A percentile compares a stretch with the other conserved stretches of the same genome.
Conservation (phyloP, 2,329 filamentous ascomycete genomes). For the Aspergillus piperis region DNA sequence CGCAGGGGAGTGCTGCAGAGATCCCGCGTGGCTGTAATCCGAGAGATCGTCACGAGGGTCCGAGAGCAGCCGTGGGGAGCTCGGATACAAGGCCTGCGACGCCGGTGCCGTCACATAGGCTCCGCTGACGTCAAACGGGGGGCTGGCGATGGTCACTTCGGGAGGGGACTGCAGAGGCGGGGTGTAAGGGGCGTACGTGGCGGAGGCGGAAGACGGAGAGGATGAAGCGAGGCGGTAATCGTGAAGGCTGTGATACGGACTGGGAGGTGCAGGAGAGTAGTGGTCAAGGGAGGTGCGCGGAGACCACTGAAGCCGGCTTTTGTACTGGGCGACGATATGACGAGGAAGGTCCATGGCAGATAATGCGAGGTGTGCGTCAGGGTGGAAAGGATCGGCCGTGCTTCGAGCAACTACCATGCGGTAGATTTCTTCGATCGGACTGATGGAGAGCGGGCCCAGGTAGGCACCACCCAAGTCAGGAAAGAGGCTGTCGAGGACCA, state of each 20-base stretch:
- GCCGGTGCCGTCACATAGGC: conserved; percentile 36
- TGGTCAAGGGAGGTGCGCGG: conserved; percentile 40
- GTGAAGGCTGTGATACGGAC: conserved; percentile 34
- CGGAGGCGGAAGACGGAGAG: conserved; percentile 39
- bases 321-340: conserved; percentile 68
- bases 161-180: conserved; percentile 45
- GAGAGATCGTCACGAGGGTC: conserved; percentile 37
- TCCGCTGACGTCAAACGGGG: conserved; percentile 38
- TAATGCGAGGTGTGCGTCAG: conserved; percentile 62
- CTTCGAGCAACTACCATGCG: conserved; percentile 71
- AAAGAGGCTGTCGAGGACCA: conserved; percentile 87
- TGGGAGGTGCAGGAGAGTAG: conserved; percentile 40
- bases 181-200: conserved; percentile 43
- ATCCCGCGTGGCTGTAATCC: conserved; percentile 32
- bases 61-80: conserved; percentile 39
- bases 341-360: conserved; percentile 72
- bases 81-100: conserved; percentile 38
- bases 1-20: conserved; percentile 37
- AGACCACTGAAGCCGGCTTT: conserved; percentile 67
- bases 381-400: conserved; percentile 58
- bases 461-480: conserved; percentile 89
- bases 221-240: conserved; percentile 37
- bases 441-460: conserved; percentile 76
- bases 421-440: conserved; percentile 84
- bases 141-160: conserved; percentile 39